These are phyloP conservation scores for Scutellaria baicalensis DNA, from an alignment of 257 asterid genomes.

Conservation along the genomic window DNA sequence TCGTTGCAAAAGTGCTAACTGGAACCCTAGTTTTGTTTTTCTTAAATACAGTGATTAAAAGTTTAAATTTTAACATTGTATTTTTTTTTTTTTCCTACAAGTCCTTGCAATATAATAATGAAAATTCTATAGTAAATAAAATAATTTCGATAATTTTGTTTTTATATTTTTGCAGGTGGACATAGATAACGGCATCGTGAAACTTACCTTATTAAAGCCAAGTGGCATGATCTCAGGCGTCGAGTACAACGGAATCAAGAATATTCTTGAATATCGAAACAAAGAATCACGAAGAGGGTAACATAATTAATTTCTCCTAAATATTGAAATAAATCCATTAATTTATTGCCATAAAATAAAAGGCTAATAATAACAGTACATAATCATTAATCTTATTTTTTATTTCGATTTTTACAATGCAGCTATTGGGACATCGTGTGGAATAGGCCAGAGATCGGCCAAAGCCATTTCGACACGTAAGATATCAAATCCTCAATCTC, in stretches of 20 bases:
- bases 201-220: slow-evolving; percentile 36
- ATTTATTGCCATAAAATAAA: no score
- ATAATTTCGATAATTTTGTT: neutral
- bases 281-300: slow-evolving; percentile 45
- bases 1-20: no score
- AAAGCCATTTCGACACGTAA: slow-evolving; percentile 30
- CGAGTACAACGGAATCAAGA: slow-evolving; percentile 34
- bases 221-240: slow-evolving; percentile 37
- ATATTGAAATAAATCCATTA: no score
- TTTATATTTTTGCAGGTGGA: slow-evolving; percentile 33
- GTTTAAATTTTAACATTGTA: neutral
- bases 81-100: no score
- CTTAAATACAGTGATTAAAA: no score
- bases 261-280: slow-evolving; percentile 28
- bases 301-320: neutral
- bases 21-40: no score
- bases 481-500: neutral
- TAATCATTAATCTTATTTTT: no score
- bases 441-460: slow-evolving; percentile 31
- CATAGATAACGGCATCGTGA: slow-evolving; percentile 50
- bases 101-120: no score
- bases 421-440: slow-evolving; percentile 73
- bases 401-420: neutral
- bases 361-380: no score
- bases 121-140: no score